Percentiles rank a stretch among this genome's conserved stretches.
Conservation (phyloP, 2,329 filamentous ascomycete genomes). For the Apiospora hydei region DNA sequence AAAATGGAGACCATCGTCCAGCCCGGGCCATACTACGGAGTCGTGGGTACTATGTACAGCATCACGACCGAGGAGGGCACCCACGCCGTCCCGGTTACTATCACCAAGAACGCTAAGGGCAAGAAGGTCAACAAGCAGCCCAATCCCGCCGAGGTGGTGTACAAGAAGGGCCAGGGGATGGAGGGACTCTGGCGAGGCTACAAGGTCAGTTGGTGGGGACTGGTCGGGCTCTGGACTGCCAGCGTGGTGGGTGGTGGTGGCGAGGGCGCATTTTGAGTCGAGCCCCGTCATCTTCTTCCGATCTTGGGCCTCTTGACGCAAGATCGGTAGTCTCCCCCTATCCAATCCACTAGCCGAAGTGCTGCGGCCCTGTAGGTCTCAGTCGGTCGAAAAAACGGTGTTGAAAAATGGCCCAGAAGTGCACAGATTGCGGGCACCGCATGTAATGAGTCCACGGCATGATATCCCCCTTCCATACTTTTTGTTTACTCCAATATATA, state of each 20-base stretch:
- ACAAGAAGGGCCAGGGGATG: constrained; percentile 70
- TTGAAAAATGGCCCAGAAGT: constrained; percentile 2
- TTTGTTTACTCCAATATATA: constrained; percentile 14
- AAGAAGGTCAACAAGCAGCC: constrained; percentile 45
- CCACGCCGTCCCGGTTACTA: constrained; percentile 52
- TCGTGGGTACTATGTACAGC: constrained; percentile 89
- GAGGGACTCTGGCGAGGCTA: constrained; percentile 76
- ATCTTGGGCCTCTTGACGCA: not conserved
- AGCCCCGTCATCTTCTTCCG: not conserved
- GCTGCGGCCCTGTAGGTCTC: not conserved
- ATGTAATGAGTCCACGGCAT: constrained; percentile 22
- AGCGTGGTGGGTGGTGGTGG: constrained; percentile 68
- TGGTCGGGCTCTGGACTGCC: constrained; percentile 77
- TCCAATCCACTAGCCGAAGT: not conserved
- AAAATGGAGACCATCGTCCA: constrained; percentile 78
- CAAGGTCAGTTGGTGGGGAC: constrained; percentile 80
- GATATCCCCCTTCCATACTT: constrained; percentile 23
- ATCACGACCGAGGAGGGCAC: constrained; percentile 85
- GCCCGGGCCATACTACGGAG: constrained; percentile 81
- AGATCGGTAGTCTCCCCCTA: not conserved
- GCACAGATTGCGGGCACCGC: constrained; percentile 11
- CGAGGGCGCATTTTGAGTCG: constrained; percentile 62
- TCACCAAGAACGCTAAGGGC: constrained; percentile 33
- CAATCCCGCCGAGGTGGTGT: constrained; percentile 51
- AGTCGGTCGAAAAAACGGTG: constrained; percentile 2